A percentile compares a stretch with the other conserved stretches of the same genome.
Conservation (phyloP, 306 rosid species). For the Vigna nakashimae region DNA sequence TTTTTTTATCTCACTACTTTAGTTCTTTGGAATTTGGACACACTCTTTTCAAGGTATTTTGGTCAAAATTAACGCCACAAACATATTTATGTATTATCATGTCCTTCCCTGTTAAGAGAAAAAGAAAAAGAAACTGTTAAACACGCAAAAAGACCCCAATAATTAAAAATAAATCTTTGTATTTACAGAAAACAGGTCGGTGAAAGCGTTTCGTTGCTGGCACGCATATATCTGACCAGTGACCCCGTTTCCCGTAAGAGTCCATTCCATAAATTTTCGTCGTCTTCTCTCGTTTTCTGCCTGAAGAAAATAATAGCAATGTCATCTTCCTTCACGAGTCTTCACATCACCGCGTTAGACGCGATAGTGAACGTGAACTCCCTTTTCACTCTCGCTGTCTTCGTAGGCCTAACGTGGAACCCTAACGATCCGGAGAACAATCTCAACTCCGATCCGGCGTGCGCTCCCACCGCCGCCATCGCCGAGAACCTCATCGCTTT, state of each 20-base stretch:
- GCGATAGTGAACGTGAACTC: slow-evolving; percentile 90
- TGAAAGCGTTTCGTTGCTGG: background rate
- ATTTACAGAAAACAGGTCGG: too few relatives aligned
- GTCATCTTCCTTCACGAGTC: slow-evolving; percentile 56
- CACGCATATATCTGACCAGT: too few relatives aligned
- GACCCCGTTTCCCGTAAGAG: background rate
- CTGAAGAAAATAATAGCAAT: background rate
- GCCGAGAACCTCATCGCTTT: slow-evolving; percentile 80
- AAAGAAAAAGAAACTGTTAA: too few relatives aligned
- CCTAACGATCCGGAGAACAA: slow-evolving; percentile 68
- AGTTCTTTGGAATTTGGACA: too few relatives aligned
- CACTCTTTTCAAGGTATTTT: too few relatives aligned
- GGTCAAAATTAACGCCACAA: background rate
- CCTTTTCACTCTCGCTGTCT: slow-evolving; percentile 85
- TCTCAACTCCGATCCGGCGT: slow-evolving; percentile 51
- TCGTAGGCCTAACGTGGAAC: slow-evolving; percentile 84
- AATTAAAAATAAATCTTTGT: too few relatives aligned
- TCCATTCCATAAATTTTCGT: background rate
- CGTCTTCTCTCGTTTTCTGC: too few relatives aligned
- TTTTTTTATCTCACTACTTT: too few relatives aligned
- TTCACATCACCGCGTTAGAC: slow-evolving; percentile 80
- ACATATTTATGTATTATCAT: background rate
- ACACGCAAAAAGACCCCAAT: background rate
- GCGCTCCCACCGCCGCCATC: slow-evolving; percentile 62
- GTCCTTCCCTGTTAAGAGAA: too few relatives aligned